Conservation (phyloP, 495 filamentous ascomycete species). For the Bacidia gigantensis region DNA sequence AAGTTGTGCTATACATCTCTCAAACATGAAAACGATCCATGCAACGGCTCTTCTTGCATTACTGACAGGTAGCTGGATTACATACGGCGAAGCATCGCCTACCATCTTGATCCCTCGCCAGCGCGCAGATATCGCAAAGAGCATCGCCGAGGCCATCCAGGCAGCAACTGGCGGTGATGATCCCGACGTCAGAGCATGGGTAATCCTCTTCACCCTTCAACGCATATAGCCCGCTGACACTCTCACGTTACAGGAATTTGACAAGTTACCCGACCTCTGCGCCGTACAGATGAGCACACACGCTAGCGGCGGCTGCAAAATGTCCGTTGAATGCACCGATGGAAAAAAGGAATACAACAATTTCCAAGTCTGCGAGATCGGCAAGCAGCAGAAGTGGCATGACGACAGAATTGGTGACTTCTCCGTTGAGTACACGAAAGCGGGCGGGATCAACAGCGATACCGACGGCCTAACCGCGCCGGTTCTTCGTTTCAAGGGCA, state of each 20-base stretch:
- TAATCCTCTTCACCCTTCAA: too few species aligned
- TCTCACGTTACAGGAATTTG: background rate
- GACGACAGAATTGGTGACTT: background rate
- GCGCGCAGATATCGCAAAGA: background rate
- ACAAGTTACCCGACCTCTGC: background rate
- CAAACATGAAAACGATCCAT: background rate
- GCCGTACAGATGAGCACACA: background rate
- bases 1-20: background rate
- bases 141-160: background rate
- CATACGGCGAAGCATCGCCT: background rate
- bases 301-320: background rate
- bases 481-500: background rate
- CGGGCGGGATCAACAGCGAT: background rate
- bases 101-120: background rate
- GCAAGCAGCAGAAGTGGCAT: background rate
- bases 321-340: background rate
- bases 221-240: background rate
- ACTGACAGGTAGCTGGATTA: background rate
- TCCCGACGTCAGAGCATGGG: background rate
- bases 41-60: background rate
- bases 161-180: background rate
- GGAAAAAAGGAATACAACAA: background rate
- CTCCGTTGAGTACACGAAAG: background rate
- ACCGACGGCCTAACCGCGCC: background rate
- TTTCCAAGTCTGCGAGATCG: background rate